Base-by-base conservation (phyloP, 2,329 filamentous ascomycete genomes). In the Penicillium hordei region DNA sequence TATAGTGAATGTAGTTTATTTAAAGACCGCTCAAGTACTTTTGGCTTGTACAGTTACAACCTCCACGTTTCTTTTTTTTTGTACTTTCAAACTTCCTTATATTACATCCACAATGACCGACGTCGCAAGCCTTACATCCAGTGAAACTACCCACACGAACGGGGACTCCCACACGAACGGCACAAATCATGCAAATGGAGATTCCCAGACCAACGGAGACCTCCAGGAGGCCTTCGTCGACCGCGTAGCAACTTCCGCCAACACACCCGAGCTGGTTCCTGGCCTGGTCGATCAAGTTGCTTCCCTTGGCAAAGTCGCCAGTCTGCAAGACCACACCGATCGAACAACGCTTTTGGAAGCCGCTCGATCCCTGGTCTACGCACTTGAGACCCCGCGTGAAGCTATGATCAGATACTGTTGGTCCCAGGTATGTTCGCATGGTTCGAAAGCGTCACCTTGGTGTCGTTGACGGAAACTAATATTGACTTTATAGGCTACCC, bases 341-440 rank as follows among this genome's bases (percentile, higher is more conserved):
- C 56, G 65, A 7, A 33, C 56, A 8, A 52, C 58, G 4, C 55
- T 68, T 15, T 43, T 65, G 8, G 65, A 65, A 45, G 52, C 59
- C 13, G 63, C 63, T 44, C 58, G 60, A 25, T 55, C 62, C 6
- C 42, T 64, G 4, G 54, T 56, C 3, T 54, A 63, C 33, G 60
- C 62, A 2, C 54, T 64, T 23, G 60, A 64, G 29, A 64, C 62
- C 1, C 62, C 62, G 5, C 60, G 59, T 12, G 62, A 61, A 42
- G 57, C 56, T 23, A 63, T 64, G 23, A 49, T 60, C 25, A 52
- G 62, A 52, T 53, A 63, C 27, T 59, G 59, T n/a, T 64, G 60
- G 60, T 59, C 60, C 2, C 46, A 59, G 40, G 61, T 64, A 49
- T 23, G 23, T 5, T n/a, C 19, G 15, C 13, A 12, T 34, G 5